Evolutionary conservation across 208 protist genomes (phyloP).

Genomic region (Crithidia bombi): DNA sequence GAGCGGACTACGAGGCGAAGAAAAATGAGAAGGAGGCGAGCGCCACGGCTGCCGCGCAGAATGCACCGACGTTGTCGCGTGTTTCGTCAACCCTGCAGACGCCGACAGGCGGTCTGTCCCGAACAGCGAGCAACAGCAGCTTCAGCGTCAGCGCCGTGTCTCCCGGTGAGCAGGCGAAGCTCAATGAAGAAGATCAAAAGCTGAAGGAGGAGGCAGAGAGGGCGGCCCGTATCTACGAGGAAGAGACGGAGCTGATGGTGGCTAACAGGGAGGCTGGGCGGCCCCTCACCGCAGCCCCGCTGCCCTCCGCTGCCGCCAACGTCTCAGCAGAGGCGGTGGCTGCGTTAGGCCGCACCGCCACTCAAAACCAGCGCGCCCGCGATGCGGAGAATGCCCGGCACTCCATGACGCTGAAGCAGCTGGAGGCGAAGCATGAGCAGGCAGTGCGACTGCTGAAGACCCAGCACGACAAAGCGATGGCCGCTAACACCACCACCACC

Average conservation of each 20-base stretch:
- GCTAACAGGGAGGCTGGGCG: conserved; percentile 22
- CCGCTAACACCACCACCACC: neutral
- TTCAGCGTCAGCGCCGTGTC: conserved; percentile 22
- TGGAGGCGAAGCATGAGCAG: conserved; percentile 61
- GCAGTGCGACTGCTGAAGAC: conserved; percentile 43
- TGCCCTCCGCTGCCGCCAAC: conserved; percentile 3
- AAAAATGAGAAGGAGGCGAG: conserved; percentile 23
- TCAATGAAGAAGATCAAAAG: conserved; percentile 43
- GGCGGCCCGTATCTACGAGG: conserved; percentile 33
- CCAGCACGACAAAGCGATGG: conserved; percentile 43
- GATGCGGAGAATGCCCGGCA: conserved; percentile 43
- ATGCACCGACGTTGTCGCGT: neutral
- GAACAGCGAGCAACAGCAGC: neutral
- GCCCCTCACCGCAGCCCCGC: conserved; percentile 16
- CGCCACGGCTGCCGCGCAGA: neutral
- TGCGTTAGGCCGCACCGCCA: conserved; percentile 24
- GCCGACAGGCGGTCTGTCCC: conserved; percentile 9
- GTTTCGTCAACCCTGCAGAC: conserved; percentile 2
- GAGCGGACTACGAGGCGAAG: conserved; percentile 18
- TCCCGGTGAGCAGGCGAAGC: conserved; percentile 23
- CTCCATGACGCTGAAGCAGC: conserved; percentile 43
- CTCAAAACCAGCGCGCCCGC: conserved; percentile 36
- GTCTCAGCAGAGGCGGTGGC: conserved; percentile 34
- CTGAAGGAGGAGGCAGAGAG: conserved; percentile 31
- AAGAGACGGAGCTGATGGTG: conserved; percentile 49